Evolutionary conservation across 176 grass and related monocot species (phyloP).

Genomic region (Cenchrus fungigraminus): DNA sequence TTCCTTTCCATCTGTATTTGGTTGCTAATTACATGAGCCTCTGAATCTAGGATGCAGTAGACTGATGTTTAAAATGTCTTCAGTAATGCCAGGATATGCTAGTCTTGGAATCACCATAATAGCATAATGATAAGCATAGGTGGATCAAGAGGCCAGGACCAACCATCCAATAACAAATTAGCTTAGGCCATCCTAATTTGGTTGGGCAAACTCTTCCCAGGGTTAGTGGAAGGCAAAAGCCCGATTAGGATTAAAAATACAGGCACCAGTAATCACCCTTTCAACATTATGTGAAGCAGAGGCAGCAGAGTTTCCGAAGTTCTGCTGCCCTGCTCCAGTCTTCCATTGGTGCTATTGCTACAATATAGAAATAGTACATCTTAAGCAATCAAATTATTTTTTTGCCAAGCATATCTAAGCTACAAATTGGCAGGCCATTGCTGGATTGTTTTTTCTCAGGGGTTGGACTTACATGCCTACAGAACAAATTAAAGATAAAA

Average conservation of each 20-base stretch:
- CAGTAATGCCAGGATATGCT: slow-evolving; percentile 21
- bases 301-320: slow-evolving; percentile 43
- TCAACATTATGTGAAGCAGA: slow-evolving; percentile 30
- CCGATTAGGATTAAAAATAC: slow-evolving; percentile 43
- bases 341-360: slow-evolving; percentile 10
- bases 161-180: slow-evolving; percentile 35
- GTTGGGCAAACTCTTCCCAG: slow-evolving; percentile 25
- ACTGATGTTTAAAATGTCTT: slow-evolving; percentile 21
- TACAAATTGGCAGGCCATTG: slow-evolving; percentile 18
- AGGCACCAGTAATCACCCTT: slow-evolving; percentile 22
- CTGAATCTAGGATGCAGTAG: slow-evolving; percentile 32
- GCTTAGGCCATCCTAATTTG: not conserved
- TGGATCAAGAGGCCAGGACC: slow-evolving; percentile 14
- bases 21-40: slow-evolving; percentile 30
- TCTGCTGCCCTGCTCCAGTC: slow-evolving; percentile 38
- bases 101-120: slow-evolving; percentile 26
- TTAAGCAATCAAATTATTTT: not conserved
- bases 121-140: slow-evolving; percentile 17
- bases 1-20: not conserved
- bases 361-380: slow-evolving; percentile 24
- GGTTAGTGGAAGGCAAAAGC: slow-evolving; percentile 49
- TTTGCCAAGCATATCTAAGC: slow-evolving; percentile 7
- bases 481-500: not conserved
- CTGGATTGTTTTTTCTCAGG: slow-evolving; percentile 31
- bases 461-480: slow-evolving; percentile 40